These are phyloP conservation scores for Tricholoma sp. DNA, from an alignment of 768 basidiomycete species.

Conservation along the genomic window DNA sequence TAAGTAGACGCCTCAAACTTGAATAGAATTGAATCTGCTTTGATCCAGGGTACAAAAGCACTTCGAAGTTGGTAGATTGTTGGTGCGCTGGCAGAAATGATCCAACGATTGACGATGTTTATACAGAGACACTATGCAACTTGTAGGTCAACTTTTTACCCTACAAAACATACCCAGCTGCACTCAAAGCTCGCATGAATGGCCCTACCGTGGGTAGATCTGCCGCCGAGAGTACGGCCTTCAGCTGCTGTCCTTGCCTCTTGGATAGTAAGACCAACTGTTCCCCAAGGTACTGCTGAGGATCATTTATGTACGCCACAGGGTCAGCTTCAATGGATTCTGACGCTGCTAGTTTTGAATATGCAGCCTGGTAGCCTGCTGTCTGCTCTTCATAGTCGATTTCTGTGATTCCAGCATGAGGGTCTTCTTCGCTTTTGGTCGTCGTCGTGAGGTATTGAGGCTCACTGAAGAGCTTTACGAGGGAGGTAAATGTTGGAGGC, in stretches of 20 bases:
- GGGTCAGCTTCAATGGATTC: constrained; percentile 57
- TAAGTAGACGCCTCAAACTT: too few species aligned
- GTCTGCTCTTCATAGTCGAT: constrained; percentile 90
- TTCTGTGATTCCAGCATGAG: constrained; percentile 56
- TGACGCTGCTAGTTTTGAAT: constrained; percentile 85
- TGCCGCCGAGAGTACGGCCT: constrained; percentile 31
- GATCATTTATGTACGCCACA: constrained; percentile 53
- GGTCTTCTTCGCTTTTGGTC: constrained; percentile 36
- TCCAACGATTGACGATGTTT: background rate
- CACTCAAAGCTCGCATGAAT: constrained; percentile 21
- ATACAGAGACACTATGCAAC: background rate
- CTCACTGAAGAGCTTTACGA: constrained; percentile 74
- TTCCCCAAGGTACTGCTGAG: constrained; percentile 48
- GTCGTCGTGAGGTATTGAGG: constrained; percentile 62
- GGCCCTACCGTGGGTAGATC: constrained; percentile 20
- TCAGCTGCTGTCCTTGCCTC: constrained; percentile 30
- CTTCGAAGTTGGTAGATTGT: too few species aligned
- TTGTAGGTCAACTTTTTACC: too few species aligned
- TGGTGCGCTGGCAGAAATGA: background rate
- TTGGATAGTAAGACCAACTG: constrained; percentile 35
- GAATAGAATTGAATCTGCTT: too few species aligned
- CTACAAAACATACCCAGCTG: constrained; percentile 21
- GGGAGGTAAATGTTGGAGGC: constrained; percentile 62
- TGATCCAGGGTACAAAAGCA: too few species aligned
- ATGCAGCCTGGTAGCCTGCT: constrained; percentile 91